Base-by-base conservation (phyloP, 1,139 yeast genomes). In the Sugiyamaella pinicola region DNA sequence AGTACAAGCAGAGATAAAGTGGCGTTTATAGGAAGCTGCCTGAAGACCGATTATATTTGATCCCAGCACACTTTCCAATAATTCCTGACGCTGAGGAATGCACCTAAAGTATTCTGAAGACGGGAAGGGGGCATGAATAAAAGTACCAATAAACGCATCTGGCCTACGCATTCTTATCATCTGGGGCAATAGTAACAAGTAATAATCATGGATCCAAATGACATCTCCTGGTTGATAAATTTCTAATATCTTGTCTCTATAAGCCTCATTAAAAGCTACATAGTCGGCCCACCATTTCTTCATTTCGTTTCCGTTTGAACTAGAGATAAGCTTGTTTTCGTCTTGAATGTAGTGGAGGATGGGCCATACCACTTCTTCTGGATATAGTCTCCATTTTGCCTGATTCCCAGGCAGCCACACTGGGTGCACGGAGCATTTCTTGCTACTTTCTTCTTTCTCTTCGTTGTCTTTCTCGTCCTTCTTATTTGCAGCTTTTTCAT, bases 151-250 rank as follows among this genome's bases (percentile, higher is more conserved):
- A 60, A 78, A 78, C 12, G 93, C 95, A 55, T 86, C 83, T 7
- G 91, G 93, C 52, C 87, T 75, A 64, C 82, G 83, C 89, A 85
- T 84, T 62, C 96, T 80, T 58, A 93, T 74, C 70, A 93, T 75
- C 65, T 87, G 96, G 1, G 99, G 99, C 55, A 93, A 74, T 52
- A 93, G 73, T 61, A 91, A 71, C 58, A 93, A 74, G 65, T 93
- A 90, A 72, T 90, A 91, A 72, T 93, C 99, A 72, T 93, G 98
- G 58, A 93, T 79, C 96, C 97, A 89, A 57, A 93, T 86, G 48
- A 95, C 79, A 68, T 93, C 99, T 43, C 99, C 99, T 2, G 93
- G 90, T 60, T 81, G 74, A 68, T 90, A 93, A 38, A 87, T 77
- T 47, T 79, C 75, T 61, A 82, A 78, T 59, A 93, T 84, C 61